Conservation (phyloP, 2,329 filamentous ascomycete species). For the Claviceps fusiformis region DNA sequence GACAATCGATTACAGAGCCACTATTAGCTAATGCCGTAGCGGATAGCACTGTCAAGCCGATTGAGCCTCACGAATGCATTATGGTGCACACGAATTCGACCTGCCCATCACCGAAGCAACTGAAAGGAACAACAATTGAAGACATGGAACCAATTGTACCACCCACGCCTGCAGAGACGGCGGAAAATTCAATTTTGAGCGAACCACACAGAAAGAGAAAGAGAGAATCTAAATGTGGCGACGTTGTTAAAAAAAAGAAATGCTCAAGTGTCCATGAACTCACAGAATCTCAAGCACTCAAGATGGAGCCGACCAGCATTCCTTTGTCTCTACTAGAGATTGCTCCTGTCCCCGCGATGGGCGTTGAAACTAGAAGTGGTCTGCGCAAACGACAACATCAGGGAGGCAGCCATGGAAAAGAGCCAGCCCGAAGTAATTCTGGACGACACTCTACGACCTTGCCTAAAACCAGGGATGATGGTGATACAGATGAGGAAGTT, state of each 20-base stretch:
- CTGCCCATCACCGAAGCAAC: slow-evolving; percentile 7
- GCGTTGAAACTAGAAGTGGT: slow-evolving; percentile 10
- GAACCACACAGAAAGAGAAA: slow-evolving; percentile 13
- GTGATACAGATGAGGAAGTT: slow-evolving; percentile 27
- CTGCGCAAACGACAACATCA: slow-evolving; percentile 9
- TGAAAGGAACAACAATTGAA: slow-evolving; percentile 4
- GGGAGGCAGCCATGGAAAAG: background rate
- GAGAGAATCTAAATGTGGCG: slow-evolving; percentile 13
- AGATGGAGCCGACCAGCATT: background rate
- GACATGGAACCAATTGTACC: slow-evolving; percentile 10
- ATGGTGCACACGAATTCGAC: slow-evolving; percentile 10
- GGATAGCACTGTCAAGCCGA: background rate
- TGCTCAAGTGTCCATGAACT: slow-evolving; percentile 10
- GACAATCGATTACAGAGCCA: background rate
- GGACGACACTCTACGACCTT: slow-evolving; percentile 4
- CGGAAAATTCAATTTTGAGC: background rate
- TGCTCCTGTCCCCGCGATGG: background rate
- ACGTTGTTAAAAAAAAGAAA: slow-evolving; percentile 17
- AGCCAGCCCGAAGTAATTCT: background rate
- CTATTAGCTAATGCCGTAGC: background rate
- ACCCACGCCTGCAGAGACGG: slow-evolving; percentile 11
- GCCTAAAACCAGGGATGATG: slow-evolving; percentile 11
- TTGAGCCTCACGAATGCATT: slow-evolving; percentile 8
- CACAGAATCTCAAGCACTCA: background rate
- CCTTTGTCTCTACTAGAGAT: background rate